phyloP scores from a whole-genome alignment of 2,329 filamentous ascomycete genomes.

The Penicillium nordicum region DNA sequence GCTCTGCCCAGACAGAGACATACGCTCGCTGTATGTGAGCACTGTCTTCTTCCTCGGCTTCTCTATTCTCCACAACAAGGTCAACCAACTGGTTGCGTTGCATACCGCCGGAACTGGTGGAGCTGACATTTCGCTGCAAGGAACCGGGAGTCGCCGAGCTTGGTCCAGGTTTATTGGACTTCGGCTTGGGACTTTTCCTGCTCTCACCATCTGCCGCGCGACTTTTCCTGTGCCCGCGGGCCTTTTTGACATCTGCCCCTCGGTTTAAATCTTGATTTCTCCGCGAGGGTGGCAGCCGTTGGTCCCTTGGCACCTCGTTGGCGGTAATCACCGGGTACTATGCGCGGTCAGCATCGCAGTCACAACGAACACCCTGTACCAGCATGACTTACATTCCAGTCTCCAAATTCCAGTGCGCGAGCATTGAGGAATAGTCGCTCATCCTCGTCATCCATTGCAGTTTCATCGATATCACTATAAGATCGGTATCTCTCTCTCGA shows the following conservation, averaged over 20 bases:
- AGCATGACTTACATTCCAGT: constrained; percentile 78
- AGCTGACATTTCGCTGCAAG: constrained; percentile 31
- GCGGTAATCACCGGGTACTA: constrained; percentile 93
- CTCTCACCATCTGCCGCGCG: constrained; percentile 26
- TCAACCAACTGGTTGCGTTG: constrained; percentile 63
- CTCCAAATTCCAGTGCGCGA: constrained; percentile 52
- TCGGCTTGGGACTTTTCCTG: constrained; percentile 26
- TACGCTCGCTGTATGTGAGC: constrained; percentile 62
- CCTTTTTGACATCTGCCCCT: constrained; percentile 38
- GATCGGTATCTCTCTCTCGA: constrained; percentile 48
- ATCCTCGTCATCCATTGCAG: constrained; percentile 47
- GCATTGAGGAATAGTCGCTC: constrained; percentile 46
- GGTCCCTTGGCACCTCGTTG: constrained; percentile 68
- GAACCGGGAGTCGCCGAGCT: constrained; percentile 22
- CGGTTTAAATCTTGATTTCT: constrained; percentile 47
- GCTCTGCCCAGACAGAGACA: constrained; percentile 58
- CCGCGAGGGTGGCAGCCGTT: constrained; percentile 57
- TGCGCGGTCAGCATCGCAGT: constrained; percentile 26
- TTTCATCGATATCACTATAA: constrained; percentile 44
- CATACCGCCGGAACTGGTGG: constrained; percentile 53
- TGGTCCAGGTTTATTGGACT: constrained; percentile 34
- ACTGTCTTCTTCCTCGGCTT: constrained; percentile 60
- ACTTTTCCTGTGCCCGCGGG: constrained; percentile 35
- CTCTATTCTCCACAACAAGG: constrained; percentile 61
- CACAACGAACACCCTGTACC: background rate